Percentiles rank a stretch among this genome's conserved stretches.
These are phyloP conservation scores for Exophiala alcalophila DNA, from an alignment of 2,329 filamentous ascomycete genomes.

Conservation along the genomic window DNA sequence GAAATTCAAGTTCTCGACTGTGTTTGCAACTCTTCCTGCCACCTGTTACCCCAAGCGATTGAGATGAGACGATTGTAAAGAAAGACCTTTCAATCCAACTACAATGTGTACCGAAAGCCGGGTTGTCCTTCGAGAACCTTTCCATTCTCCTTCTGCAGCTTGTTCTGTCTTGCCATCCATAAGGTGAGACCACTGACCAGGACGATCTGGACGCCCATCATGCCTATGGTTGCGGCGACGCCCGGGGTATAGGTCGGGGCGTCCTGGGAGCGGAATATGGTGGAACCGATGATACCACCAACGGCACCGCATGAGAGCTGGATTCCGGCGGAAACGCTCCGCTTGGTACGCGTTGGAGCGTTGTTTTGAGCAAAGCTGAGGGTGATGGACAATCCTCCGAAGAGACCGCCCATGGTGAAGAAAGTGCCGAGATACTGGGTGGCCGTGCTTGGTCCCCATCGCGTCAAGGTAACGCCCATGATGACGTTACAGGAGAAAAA, in stretches of 20 bases:
- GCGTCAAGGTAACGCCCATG: constrained; percentile 58
- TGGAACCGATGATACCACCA: constrained; percentile 71
- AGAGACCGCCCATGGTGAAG: constrained; percentile 70
- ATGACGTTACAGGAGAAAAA: constrained; percentile 6
- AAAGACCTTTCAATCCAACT: too few relatives aligned
- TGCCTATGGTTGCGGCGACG: constrained; percentile 25
- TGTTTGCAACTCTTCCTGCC: too few relatives aligned
- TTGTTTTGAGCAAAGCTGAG: constrained; percentile 86
- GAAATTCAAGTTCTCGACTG: too few relatives aligned
- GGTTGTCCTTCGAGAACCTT: constrained; percentile 50
- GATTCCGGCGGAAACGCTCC: constrained; percentile 53
- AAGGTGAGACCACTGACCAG: constrained; percentile 12
- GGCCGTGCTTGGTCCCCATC: constrained; percentile 37
- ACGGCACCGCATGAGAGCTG: constrained; percentile 52
- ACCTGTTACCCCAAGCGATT: too few relatives aligned
- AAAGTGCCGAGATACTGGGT: constrained; percentile 74
- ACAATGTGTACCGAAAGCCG: constrained; percentile 40
- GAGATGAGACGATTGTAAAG: too few relatives aligned
- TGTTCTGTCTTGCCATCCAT: constrained; percentile 19
- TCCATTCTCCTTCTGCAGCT: constrained; percentile 39
- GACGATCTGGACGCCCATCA: constrained; percentile 16
- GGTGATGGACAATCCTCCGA: constrained; percentile 70
- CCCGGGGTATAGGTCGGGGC: constrained; percentile 36
- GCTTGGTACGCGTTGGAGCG: constrained; percentile 83
- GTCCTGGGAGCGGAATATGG: constrained; percentile 62